A percentile compares a stretch with the other conserved stretches of the same genome.
phyloP scores from a whole-genome alignment of 2,329 filamentous ascomycete species.

The Myriosclerotinia scirpicola region DNA sequence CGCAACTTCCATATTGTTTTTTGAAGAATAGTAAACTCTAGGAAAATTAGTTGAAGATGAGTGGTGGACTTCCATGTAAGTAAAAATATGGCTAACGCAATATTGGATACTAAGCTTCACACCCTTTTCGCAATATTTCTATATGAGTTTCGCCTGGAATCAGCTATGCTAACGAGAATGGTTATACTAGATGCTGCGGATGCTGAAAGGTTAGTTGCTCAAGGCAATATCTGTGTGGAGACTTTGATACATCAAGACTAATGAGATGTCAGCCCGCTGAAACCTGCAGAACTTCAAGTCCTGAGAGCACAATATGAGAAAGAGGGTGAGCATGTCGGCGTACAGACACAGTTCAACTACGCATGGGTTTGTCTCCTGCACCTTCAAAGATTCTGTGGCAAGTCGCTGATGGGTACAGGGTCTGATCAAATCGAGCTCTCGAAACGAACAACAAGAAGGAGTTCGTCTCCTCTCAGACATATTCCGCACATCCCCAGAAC shows the following conservation, averaged over 20 bases:
- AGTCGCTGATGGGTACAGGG: constrained; percentile 57
- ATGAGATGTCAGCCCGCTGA: constrained; percentile 67
- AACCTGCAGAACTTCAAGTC: constrained; percentile 88
- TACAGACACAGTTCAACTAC: constrained; percentile 99
- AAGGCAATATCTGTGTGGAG: neutral
- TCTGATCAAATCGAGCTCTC: constrained; percentile 85
- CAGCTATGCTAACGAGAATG: constrained; percentile 37
- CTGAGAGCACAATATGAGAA: constrained; percentile 94
- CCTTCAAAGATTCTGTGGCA: neutral
- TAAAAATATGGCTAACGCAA: constrained; percentile 29
- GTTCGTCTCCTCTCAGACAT: constrained; percentile 94
- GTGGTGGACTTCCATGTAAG: constrained; percentile 43
- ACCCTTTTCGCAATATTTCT: constrained; percentile 33
- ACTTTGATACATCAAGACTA: constrained; percentile 22
- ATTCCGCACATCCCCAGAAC: constrained; percentile 89
- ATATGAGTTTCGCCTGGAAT: constrained; percentile 34
- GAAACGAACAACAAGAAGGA: constrained; percentile 88
- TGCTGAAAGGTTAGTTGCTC: constrained; percentile 76
- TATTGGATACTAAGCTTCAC: constrained; percentile 35
- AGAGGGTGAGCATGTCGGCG: constrained; percentile 92
- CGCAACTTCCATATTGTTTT: constrained; percentile 26
- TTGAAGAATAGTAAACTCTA: constrained; percentile 15
- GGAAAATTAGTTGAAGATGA: constrained; percentile 32
- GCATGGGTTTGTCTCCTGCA: constrained; percentile 71
- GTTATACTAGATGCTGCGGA: constrained; percentile 80